Percentiles rank a stretch among this genome's conserved stretches.
Evolutionary conservation across 164 flowering plant genomes (phyloP).

Genomic region (Akebia trifoliata): DNA sequence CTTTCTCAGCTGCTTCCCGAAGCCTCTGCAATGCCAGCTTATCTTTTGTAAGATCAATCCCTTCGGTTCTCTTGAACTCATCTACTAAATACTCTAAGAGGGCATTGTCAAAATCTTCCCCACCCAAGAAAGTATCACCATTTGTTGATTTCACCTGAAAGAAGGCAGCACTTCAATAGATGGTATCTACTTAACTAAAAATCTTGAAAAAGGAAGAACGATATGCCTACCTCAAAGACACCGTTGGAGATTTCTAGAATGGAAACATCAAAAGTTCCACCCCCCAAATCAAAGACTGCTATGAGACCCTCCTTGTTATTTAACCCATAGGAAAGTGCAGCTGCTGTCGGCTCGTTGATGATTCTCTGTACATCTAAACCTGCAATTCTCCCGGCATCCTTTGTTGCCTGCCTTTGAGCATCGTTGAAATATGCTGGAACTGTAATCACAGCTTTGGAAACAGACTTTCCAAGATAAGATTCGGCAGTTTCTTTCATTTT

Average conservation of each 20-base stretch:
- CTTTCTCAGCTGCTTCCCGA: slow-evolving; percentile 75
- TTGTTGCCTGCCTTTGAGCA: slow-evolving; percentile 80
- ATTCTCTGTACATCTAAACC: slow-evolving; percentile 72
- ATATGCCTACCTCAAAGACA: slow-evolving; percentile 57
- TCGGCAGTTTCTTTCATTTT: slow-evolving; percentile 83
- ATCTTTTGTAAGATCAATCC: slow-evolving; percentile 59
- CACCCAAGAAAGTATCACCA: slow-evolving; percentile 80
- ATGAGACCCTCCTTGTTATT: slow-evolving; percentile 71
- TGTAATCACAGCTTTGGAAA: slow-evolving; percentile 64
- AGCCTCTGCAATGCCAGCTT: slow-evolving; percentile 71
- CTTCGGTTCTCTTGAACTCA: slow-evolving; percentile 60
- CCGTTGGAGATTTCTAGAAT: slow-evolving; percentile 69
- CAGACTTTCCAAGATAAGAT: slow-evolving; percentile 52
- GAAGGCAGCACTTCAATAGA: no score
- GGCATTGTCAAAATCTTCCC: slow-evolving; percentile 69
- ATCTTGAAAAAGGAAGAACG: not conserved
- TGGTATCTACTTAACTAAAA: no score
- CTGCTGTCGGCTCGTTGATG: slow-evolving; percentile 77
- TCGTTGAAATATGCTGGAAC: slow-evolving; percentile 82
- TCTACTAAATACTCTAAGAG: slow-evolving; percentile 54
- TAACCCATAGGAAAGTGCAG: slow-evolving; percentile 72
- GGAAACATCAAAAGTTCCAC: slow-evolving; percentile 79
- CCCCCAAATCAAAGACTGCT: slow-evolving; percentile 76
- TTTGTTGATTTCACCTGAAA: slow-evolving; percentile 74
- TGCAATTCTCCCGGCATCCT: slow-evolving; percentile 75